Base-by-base conservation (phyloP, 257 asterid genomes). In the Jacaranda copaia region DNA sequence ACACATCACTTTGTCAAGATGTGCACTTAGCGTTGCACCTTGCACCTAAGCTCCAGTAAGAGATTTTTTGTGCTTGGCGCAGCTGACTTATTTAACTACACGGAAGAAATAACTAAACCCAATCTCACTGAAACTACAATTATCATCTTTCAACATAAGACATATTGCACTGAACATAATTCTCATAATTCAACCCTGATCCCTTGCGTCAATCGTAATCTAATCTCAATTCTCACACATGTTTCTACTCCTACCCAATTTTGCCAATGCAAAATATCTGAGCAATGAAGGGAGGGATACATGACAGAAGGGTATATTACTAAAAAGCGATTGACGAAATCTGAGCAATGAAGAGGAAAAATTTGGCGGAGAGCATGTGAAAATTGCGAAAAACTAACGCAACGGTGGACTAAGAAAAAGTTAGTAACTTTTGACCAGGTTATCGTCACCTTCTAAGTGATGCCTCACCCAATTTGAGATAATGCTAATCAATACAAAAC, bases 151-250 rank as follows among this genome's bases (percentile, higher is more conserved):
- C 55, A 11, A 11, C n/a, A 12, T 48, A 48, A 11, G 55, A 13
- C 55, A 48, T 16, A 11, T n/a, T 65, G 70, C 70, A 65, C 53
- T n/a, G 38, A 68, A 13, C 45, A 68, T 45, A 45, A 5, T 51
- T 70, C 45, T 32, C 35, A 25, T 25, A 25, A 25, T 25, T 25
- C 6, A 19, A 68, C 46, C 43, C 38, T 46, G 59, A 68, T 68
- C 46, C 59, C 43, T 46, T 20, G 6, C 53, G n/a, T 39, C 4
- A 70, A 13, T 56, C 38, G 7, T 10, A 57, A 57, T 36, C 74
- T 12, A 46, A 68, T 68, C 60, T 25, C 36, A 35, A 61, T 4
- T 35, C 36, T 32, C 32, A 25, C 2, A 25, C 2, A 25, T 25
- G 68, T 39, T 61, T 35, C 8, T 61, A 25, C 13, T 35, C 19